Base-by-base conservation (phyloP, 805 yeast species). In the Schwanniomyces sp. region DNA sequence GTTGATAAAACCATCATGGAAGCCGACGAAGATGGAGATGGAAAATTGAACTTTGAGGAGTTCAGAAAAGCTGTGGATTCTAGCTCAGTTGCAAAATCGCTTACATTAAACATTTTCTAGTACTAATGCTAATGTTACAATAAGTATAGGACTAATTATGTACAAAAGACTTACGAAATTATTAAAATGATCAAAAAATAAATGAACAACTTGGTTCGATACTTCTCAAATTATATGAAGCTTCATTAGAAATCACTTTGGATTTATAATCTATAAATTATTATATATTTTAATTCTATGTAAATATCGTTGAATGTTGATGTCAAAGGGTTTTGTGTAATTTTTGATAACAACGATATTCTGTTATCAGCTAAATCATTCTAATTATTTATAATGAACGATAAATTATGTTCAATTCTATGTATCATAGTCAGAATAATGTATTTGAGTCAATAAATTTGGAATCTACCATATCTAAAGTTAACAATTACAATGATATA, bases 1-100 rank as follows among this genome's bases (percentile, higher is more conserved):
- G 97, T 92, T n/a, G 98, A 94, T 65, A 84, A 95, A 66, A 91
- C 99, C 0, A 91, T 95, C 54, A 82, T 90, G 83, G 97, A 92
- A 64, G 91, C 90, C 44, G 98, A 91, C 61, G 58, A 65, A 26
- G 96, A 91, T 57, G 91, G 92, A 1, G 97, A 91, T 60, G 96
- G 96, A 0, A 82, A 79, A 56, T 70, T 94, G 51, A 84, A 86
- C 51, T 94, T 91, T 62, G 90, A 82, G 32, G 99, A 94, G 74
- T 94, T 94, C 66, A 82, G 81, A 55, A 76, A 75, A 44, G 89
- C 90, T 0, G 79, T 81, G 25, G 80, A 79, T 45, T 74, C 76
- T 45, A 81, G 83, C 4, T 79, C 76, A 47, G 81, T 84, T 7
- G 86, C 86, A 2, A 79, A 74, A 49, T 70, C 84, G 10, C 71